These are phyloP conservation scores for Phytophthora sp. DNA, from an alignment of 352 stramenopile species.

Conservation along the genomic window DNA sequence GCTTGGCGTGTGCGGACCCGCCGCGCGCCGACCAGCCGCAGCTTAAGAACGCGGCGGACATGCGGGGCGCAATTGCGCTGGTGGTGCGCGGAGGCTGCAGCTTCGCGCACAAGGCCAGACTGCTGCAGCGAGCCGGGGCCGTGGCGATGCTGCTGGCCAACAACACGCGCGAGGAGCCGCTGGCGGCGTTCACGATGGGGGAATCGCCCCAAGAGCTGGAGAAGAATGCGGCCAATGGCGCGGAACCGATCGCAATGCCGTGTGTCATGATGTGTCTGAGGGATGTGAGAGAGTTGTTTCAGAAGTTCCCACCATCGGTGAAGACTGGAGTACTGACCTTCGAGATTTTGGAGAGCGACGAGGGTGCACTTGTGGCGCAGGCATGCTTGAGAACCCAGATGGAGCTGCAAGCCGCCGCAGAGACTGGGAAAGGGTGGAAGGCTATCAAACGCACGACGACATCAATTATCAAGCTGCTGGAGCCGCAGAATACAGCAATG, in stretches of 20 bases:
- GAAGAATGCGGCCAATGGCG: slow-evolving; percentile 5
- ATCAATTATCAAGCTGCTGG: slow-evolving; percentile 62
- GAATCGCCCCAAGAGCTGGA: slow-evolving; percentile 27
- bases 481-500: slow-evolving; percentile 21
- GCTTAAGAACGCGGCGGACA: slow-evolving; percentile 51
- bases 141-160: slow-evolving; percentile 58
- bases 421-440: slow-evolving; percentile 29
- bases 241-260: slow-evolving; percentile 44
- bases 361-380: slow-evolving; percentile 34
- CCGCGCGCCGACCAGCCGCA: slow-evolving; percentile 58
- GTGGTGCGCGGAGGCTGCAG: slow-evolving; percentile 76
- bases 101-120: slow-evolving; percentile 65
- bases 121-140: slow-evolving; percentile 60
- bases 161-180: slow-evolving; percentile 62
- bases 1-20: slow-evolving; percentile 63
- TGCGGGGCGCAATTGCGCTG: slow-evolving; percentile 59
- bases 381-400: slow-evolving; percentile 37
- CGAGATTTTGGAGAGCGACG: slow-evolving; percentile 41
- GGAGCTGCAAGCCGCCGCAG: slow-evolving; percentile 17
- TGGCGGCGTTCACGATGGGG: slow-evolving; percentile 68
- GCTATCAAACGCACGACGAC: slow-evolving; percentile 55
- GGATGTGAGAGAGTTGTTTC: slow-evolving; percentile 65
- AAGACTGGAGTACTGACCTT: slow-evolving; percentile 46
- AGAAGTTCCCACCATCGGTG: slow-evolving; percentile 61
- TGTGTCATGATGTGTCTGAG: slow-evolving; percentile 76